Conservation (phyloP, 768 basidiomycete species). For the Tylopilus felleus region DNA sequence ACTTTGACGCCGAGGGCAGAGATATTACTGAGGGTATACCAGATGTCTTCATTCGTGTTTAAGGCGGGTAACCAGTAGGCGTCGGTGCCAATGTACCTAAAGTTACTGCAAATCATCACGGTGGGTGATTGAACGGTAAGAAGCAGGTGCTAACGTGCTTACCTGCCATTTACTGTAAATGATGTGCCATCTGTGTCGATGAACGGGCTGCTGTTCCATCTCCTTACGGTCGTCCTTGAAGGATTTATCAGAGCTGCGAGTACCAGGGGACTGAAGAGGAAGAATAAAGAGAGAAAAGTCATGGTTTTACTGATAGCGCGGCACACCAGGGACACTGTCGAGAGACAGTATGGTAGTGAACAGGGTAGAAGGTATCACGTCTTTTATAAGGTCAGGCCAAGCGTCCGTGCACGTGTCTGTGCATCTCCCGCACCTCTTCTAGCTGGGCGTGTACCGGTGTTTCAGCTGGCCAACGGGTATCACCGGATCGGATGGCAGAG, state of each 20-base stretch:
- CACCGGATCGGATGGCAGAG: not conserved
- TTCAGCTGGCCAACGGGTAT: not conserved
- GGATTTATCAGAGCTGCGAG: constrained; percentile 28
- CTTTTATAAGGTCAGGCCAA: constrained; percentile 17
- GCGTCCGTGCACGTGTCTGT: constrained; percentile 14
- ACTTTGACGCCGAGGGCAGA: constrained; percentile 53
- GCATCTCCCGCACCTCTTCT: not conserved
- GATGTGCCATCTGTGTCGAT: constrained; percentile 42
- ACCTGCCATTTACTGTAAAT: constrained; percentile 58
- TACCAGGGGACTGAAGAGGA: constrained; percentile 32
- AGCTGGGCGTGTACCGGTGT: constrained; percentile 1
- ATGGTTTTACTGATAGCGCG: constrained; percentile 32
- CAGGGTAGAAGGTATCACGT: not conserved
- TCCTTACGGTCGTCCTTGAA: constrained; percentile 31
- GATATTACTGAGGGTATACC: constrained; percentile 55
- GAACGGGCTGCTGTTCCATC: constrained; percentile 39
- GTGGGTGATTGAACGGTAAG: constrained; percentile 11
- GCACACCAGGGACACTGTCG: not conserved
- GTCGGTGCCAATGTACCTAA: constrained; percentile 53
- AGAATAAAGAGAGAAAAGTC: constrained; percentile 31
- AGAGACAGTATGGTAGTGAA: constrained; percentile 1
- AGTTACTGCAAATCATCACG: constrained; percentile 32
- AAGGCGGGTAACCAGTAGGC: constrained; percentile 64
- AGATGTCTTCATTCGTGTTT: constrained; percentile 54
- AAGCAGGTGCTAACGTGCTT: not conserved